These are phyloP conservation scores for Sisymbrium altissimum DNA, from an alignment of 345 rosid species.

Conservation along the genomic window DNA sequence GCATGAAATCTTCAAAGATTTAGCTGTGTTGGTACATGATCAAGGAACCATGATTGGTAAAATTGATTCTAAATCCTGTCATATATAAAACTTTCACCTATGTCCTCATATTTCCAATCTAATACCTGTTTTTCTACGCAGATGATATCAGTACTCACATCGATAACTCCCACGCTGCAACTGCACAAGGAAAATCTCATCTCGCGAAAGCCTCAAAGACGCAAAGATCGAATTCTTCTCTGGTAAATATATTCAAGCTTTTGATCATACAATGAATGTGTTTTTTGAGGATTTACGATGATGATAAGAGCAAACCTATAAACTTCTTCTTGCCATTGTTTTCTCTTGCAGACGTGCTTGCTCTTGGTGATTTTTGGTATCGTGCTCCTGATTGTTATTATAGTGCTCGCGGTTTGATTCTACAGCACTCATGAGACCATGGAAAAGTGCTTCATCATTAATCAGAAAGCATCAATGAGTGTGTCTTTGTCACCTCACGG, in stretches of 20 bases:
- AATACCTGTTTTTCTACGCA: slow-evolving; percentile 22
- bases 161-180: slow-evolving; percentile 75
- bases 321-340: slow-evolving; percentile 2
- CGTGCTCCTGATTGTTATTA: slow-evolving; percentile 75
- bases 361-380: slow-evolving; percentile 89
- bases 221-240: slow-evolving; percentile 88
- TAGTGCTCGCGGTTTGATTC: slow-evolving; percentile 68
- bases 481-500: not conserved
- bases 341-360: slow-evolving; percentile 66
- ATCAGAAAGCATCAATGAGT: slow-evolving; percentile 9
- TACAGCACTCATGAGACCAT: not conserved
- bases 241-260: slow-evolving; percentile 47
- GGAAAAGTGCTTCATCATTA: not conserved
- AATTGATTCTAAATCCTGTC: not conserved
- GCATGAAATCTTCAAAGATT: slow-evolving; percentile 88
- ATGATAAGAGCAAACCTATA: not conserved
- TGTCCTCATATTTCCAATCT: not conserved
- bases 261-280: not conserved
- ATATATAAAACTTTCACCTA: not conserved
- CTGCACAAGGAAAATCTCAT: slow-evolving; percentile 72
- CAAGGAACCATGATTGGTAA: slow-evolving; percentile 90
- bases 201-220: slow-evolving; percentile 88
- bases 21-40: slow-evolving; percentile 89
- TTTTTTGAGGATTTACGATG: slow-evolving; percentile 2
- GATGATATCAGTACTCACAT: slow-evolving; percentile 80